These are phyloP conservation scores for Gymnopus androsaceus DNA, from an alignment of 1,284 basidiomycete genomes.

Conservation along the genomic window DNA sequence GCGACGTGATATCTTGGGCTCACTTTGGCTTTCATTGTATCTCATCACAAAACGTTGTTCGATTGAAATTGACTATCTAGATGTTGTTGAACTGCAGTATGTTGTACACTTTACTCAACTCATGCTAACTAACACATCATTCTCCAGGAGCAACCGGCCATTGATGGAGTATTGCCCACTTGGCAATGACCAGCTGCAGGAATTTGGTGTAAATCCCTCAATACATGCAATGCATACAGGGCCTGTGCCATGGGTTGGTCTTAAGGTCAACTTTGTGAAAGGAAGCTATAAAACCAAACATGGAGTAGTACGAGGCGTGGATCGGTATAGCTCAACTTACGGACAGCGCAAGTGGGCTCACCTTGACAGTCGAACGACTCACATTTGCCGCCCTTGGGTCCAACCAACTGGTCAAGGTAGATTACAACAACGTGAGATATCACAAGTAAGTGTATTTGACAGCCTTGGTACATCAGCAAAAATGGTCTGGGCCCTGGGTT, in stretches of 20 bases:
- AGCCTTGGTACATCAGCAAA: no score
- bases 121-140: background rate
- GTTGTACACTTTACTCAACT: background rate
- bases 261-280: background rate
- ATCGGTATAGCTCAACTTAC: background rate
- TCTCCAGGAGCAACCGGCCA: background rate
- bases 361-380: background rate
- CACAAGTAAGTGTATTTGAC: background rate
- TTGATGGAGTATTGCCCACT: constrained; percentile 1
- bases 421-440: background rate
- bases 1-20: background rate
- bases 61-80: background rate
- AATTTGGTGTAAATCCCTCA: background rate
- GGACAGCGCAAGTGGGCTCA: background rate
- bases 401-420: constrained; percentile 1
- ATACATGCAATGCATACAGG: background rate
- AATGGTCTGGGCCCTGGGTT: no score
- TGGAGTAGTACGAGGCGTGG: background rate
- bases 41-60: background rate
- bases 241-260: background rate
- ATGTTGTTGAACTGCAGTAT: background rate
- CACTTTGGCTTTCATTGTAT: background rate
- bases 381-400: background rate
- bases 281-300: background rate
- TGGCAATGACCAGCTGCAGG: background rate